Percentiles rank a stretch among this genome's conserved stretches.
Evolutionary conservation across 495 filamentous ascomycete genomes (phyloP).

Genomic region (Trichoderma virens): DNA sequence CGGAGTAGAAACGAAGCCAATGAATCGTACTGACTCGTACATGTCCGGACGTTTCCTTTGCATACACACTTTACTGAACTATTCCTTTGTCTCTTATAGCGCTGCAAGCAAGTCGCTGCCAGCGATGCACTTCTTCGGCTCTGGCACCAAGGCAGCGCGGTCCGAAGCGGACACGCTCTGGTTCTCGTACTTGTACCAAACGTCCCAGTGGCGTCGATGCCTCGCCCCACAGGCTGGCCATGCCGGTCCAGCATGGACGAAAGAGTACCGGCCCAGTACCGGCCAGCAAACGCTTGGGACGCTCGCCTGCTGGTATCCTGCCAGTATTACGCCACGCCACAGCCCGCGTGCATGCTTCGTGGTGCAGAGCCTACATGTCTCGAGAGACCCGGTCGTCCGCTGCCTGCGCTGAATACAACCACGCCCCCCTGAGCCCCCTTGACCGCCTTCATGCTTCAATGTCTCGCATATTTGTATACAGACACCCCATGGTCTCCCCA

Average conservation of each 20-base stretch:
- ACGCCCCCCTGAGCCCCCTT: neutral
- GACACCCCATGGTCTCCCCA: too few relatives aligned
- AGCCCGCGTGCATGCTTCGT: neutral
- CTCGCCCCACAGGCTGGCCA: neutral
- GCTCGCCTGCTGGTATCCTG: neutral
- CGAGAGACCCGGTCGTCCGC: neutral
- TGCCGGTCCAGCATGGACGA: neutral
- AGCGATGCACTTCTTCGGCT: constrained; percentile 1
- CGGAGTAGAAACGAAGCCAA: too few relatives aligned
- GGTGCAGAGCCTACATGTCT: neutral
- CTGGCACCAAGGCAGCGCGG: neutral
- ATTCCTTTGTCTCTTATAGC: too few relatives aligned
- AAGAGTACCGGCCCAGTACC: too few relatives aligned
- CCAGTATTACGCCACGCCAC: neutral
- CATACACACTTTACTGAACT: too few relatives aligned
- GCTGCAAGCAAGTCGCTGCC: too few relatives aligned
- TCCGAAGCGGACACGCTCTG: neutral
- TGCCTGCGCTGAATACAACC: neutral
- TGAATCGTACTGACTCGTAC: too few relatives aligned
- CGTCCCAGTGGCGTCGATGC: neutral
- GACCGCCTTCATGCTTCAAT: too few relatives aligned
- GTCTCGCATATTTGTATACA: too few relatives aligned
- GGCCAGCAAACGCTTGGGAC: neutral
- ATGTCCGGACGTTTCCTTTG: too few relatives aligned
- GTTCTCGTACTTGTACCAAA: neutral